These are phyloP conservation scores for Ophiostoma ips DNA, from an alignment of 2,329 filamentous ascomycete genomes.

Conservation along the genomic window DNA sequence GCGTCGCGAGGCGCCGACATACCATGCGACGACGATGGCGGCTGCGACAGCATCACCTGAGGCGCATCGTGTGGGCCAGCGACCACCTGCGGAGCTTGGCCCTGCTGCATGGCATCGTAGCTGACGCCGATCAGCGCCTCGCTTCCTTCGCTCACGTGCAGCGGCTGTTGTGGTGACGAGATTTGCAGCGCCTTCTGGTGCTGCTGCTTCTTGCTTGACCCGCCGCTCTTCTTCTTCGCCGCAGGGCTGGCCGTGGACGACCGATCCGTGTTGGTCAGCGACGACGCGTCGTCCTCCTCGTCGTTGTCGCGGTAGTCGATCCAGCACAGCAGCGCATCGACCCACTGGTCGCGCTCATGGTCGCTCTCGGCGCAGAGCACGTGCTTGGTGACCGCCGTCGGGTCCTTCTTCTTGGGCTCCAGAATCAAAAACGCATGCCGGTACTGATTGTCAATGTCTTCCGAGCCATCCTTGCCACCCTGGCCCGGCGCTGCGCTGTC, in stretches of 20 bases:
- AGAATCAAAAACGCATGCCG: conserved; percentile 90
- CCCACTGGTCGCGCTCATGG: conserved; percentile 83
- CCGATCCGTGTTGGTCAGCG: conserved; percentile 23
- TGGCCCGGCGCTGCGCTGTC: conserved; percentile 49
- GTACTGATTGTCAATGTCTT: conserved; percentile 85
- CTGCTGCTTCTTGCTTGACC: conserved; percentile 29
- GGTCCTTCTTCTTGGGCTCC: conserved; percentile 94
- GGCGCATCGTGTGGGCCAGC: neutral
- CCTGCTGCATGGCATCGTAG: conserved; percentile 42
- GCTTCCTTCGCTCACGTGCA: conserved; percentile 15
- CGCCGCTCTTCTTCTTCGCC: conserved; percentile 29
- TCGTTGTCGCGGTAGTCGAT: conserved; percentile 59
- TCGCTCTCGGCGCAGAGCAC: conserved; percentile 95
- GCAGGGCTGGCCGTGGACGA: conserved; percentile 22
- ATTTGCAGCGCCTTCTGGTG: conserved; percentile 19
- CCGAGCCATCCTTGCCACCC: conserved; percentile 27
- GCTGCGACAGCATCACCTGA: too few species aligned
- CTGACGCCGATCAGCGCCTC: conserved; percentile 42
- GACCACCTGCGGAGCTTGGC: conserved; percentile 24
- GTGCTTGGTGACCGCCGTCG: conserved; percentile 73
- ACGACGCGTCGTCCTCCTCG: conserved; percentile 31
- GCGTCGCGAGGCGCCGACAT: conserved; percentile 83
- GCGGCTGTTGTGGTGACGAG: conserved; percentile 13
- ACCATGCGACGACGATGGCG: conserved; percentile 7
- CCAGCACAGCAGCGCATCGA: conserved; percentile 77